These are phyloP conservation scores for Phytophthora sansomeana DNA, from an alignment of 352 stramenopile genomes.

Conservation along the genomic window DNA sequence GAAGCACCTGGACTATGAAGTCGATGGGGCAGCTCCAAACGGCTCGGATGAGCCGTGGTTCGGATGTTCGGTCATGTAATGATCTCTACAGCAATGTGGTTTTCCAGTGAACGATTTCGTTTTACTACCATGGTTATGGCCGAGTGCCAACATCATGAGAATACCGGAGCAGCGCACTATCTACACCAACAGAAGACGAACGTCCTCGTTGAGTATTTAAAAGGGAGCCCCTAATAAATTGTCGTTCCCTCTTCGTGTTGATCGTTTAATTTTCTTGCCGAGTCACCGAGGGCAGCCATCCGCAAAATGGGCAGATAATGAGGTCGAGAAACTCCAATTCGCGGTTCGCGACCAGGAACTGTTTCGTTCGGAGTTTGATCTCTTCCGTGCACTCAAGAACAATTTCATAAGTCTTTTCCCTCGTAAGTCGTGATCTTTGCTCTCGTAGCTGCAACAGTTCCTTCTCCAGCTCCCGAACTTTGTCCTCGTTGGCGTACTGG, in stretches of 20 bases:
- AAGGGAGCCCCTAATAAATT: slow-evolving; percentile 20
- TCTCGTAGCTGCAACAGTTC: slow-evolving; percentile 28
- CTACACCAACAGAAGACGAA: slow-evolving; percentile 32
- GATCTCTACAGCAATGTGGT: background rate
- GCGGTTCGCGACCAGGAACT: slow-evolving; percentile 37
- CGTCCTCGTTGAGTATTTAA: slow-evolving; percentile 49
- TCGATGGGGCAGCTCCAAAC: slow-evolving; percentile 38
- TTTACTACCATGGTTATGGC: slow-evolving; percentile 4
- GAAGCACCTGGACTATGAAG: slow-evolving; percentile 67
- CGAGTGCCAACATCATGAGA: slow-evolving; percentile 4
- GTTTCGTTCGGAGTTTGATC: slow-evolving; percentile 30
- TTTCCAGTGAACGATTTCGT: slow-evolving; percentile 16
- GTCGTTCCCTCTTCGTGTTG: slow-evolving; percentile 14
- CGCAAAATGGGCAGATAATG: slow-evolving; percentile 60
- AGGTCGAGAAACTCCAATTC: slow-evolving; percentile 48
- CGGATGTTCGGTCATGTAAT: slow-evolving; percentile 69
- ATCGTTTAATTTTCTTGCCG: slow-evolving; percentile 4
- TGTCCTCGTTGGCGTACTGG: slow-evolving; percentile 36
- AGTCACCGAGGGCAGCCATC: slow-evolving; percentile 20
- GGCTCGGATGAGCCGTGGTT: slow-evolving; percentile 66
- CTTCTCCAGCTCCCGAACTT: slow-evolving; percentile 18
- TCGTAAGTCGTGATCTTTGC: slow-evolving; percentile 42
- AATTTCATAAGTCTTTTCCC: slow-evolving; percentile 42
- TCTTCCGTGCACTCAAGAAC: slow-evolving; percentile 41
- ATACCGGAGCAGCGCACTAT: slow-evolving; percentile 11